Evolutionary conservation across 2,329 filamentous ascomycete species (phyloP), one percentile per base, ranked within the genome.

Genomic region (Calonectria crousiana): DNA sequence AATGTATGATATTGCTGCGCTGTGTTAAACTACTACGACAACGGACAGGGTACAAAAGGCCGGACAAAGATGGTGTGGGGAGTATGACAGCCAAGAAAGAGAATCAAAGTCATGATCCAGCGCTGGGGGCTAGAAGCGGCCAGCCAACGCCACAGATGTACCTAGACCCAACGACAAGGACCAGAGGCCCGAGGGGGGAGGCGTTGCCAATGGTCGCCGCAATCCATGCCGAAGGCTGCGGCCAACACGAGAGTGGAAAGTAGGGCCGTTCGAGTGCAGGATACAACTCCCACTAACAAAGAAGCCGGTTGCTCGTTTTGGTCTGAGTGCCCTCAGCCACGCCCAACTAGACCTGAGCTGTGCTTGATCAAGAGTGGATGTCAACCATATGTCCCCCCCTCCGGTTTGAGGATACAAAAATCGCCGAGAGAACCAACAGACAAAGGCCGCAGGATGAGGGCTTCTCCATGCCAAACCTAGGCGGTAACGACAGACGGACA

Each of bases 41-140:
- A 67, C 75, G 56, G 52, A 58, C 66, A 74, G 58, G 74, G 75
- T 69, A 72, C 51, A 58, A 66, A 69, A 51, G 65, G 34, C 58
- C 41, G 60, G 60, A 73, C 77, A 73, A 77, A 80, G 78, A 72
- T 67, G 72, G 70, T 70, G 76, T 72, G 69, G 72, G 69, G 66
- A 49, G 65, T 62, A 68, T 73, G 70, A 76, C 74, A 75, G 71
- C 72, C 72, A 74, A 76, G 71, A 69, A 67, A 60, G 44, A 47
- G 56, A 60, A 64, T 58, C 72, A 49, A 53, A 36, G 30, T 36
- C 64, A 68, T 71, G 47, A 34, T 51, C 51, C 30, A 18, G 51
- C 34, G 44, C 75, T 58, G 34, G 77, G 77, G 78, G 78, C 78
- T 78, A 75, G 77, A 66, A 28, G 30, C 53, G 41, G 18, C n/a